Base-by-base conservation (phyloP, 2,329 filamentous ascomycete species). In the Ambrosiella xylebori region DNA sequence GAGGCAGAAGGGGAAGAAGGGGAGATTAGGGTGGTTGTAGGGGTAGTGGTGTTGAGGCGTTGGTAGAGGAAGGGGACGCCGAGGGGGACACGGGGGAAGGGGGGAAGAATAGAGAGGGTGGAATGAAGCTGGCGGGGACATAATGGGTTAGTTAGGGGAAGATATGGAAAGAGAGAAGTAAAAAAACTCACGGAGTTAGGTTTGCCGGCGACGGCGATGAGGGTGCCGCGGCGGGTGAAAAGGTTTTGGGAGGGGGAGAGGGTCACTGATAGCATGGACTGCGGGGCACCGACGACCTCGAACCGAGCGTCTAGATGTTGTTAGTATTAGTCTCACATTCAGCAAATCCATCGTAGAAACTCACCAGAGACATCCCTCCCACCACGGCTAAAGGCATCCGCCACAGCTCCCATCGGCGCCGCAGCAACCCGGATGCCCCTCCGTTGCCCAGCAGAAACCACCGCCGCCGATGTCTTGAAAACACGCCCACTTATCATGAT, bases 31-130 rank as follows among this genome's bases (percentile, higher is more conserved):
- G 89, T 89, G 49, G 86, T 95, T 63, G 96, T 79, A 1, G 93
- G 90, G 52, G 83, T 86, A 0, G 90, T 89, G 0, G 91, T 91
- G 39, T 88, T 85, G 63, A 97, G 81, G 71, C 86, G 76, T 72
- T 97, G 91, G 72, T 97, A 97, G 61, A 98, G 78, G 71, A 98
- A 98, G 0, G 93, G 93, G 55, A 97, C 85, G 63, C 90, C 88
- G 36, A 95, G 79, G 53, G 83, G 71, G 27, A 85, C 85, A 69
- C 93, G 82, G 60, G 83, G 80, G 66, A 95, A 78, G 13, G 93
- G 93, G 61, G 89, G 85, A 58, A 97, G 80, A 56, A 96, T 71
- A 50, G 89, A 90, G 60, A 98, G 78, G 0, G 88, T 94, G 1
- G 93, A 97, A 70, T 94, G 80, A 13, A 88, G 84, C 88, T 94